Base-by-base conservation (phyloP, 2,329 filamentous ascomycete species). In the Diaporthe humulicola region DNA sequence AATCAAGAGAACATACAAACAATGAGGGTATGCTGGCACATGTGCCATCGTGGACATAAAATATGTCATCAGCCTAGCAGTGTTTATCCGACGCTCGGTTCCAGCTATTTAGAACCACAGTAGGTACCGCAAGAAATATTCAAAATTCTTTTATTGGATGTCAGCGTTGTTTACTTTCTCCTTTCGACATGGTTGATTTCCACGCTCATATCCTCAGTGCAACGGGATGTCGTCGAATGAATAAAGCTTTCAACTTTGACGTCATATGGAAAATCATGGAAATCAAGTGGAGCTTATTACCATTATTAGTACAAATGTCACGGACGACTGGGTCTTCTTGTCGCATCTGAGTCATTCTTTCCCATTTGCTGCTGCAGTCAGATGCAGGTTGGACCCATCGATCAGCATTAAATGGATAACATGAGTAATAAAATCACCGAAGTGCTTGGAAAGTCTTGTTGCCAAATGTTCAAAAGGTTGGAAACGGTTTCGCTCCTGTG, bases 261-360 rank as follows among this genome's bases (percentile, higher is more conserved):
- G 64, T 69, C 64, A 69, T 69, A 40, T 15, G 22, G 33, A 69
- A 69, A 54, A 54, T 8, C 17, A 28, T 40, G n/a, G 30, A 40
- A 69, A 38, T 36, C 33, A 69, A 30, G 64, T 69, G 64, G 64
- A 9, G 38, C 33, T 36, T 28, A 40, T 28, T 69, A 36, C n/a
- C 33, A 69, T 54, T 54, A 25, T 69, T 10, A 28, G 14, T 40
- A 52, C 25, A 22, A 40, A 17, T 40, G 40, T 28, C 25, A 69
- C 15, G 30, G 64, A 15, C 15, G 1, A 28, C 33, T 54, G 64
- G 64, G 48, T 54, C 64, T 54, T 69, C n/a, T 40, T 14, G 33
- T 69, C 64, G 8, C 17, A 40, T 28, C 64, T 69, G 64, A 69
- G 45, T 69, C 64, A 69, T 38, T 40, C 28, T 54, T 40, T 6